Evolutionary conservation across 805 yeast species (phyloP), one percentile per base, ranked within the genome.

Genomic region (Cyberlindnera japonica): DNA sequence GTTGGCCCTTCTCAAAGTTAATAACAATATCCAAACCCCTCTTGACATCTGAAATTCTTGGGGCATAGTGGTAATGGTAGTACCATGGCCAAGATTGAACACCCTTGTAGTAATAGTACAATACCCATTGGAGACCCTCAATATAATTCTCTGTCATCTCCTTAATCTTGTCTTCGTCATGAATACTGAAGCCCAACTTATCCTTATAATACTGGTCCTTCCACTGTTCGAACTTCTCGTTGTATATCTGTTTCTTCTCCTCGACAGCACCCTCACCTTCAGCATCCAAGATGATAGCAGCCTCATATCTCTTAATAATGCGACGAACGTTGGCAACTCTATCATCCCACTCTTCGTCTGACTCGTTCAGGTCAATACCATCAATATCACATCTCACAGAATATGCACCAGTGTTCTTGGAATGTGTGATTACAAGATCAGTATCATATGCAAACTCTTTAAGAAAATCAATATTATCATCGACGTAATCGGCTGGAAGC

Each of bases 51-150:
- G 96, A 87, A 43, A 91, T 87, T 68, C 95, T 79, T 34, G 99
- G 99, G 14, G 98, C 77, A 62, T 91, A 91, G 60, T 93, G 97
- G 62, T 86, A 85, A 50, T 71, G 77, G 61, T 76, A 91, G 59
- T 76, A 91, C 99, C 98, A 91, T 33, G 86, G 82, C 99, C 99
- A 91, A 3, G 98, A 89, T 28, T 87, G 85, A 57, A 87, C 81
- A 20, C 97, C 98, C 51, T 75, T 74, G 58, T 89, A 91, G 64
- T 91, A 91, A 66, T 91, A 91, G 56, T 74, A 80, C 61, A 93
- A 68, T 12, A 93, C 98, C 99, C 99, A 91, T 65, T 91, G 99
- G 47, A 91, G 71, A 49, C 99, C 99, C 63, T 90, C 96, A 30
- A 93, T 71, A 58, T 90, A 93, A 57, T 86, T 89, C 50, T 79